Evolutionary conservation across 2,329 filamentous ascomycete species (phyloP).

Genomic region (Botrytis fragariae): DNA sequence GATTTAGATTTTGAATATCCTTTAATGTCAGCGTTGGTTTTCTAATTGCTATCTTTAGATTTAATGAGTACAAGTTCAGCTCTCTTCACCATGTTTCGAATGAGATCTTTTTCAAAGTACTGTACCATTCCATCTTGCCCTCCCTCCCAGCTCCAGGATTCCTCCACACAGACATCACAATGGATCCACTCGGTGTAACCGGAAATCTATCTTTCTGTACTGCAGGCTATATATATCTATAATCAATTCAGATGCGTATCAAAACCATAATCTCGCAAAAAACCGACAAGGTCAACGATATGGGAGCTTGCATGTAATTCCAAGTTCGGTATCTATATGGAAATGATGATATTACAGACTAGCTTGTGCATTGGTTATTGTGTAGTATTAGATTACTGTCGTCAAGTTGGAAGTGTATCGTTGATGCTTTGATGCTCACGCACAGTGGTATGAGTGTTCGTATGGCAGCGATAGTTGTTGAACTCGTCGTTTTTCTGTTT

Average conservation of each 20-base stretch:
- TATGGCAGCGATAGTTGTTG: neutral
- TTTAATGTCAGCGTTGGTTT: too few relatives aligned
- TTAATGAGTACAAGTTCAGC: neutral
- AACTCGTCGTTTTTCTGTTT: neutral
- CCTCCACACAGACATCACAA: neutral
- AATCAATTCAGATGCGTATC: neutral
- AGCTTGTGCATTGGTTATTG: neutral
- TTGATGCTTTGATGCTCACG: neutral
- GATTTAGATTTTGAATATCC: too few relatives aligned
- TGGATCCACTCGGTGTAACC: neutral
- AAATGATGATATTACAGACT: too few relatives aligned
- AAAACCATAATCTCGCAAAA: neutral
- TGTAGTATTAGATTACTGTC: neutral
- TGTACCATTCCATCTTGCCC: too few relatives aligned
- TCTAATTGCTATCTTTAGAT: neutral
- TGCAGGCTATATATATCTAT: neutral
- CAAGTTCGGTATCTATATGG: neutral
- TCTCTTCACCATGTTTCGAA: too few relatives aligned
- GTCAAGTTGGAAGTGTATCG: neutral
- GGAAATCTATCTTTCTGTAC: neutral
- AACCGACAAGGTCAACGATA: too few relatives aligned
- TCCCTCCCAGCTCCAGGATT: neutral
- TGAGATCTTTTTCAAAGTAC: too few relatives aligned
- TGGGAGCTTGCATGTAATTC: neutral
- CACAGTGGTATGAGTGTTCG: neutral